Conservation (phyloP, 495 filamentous ascomycete genomes). For the Penicillium samsonianum region DNA sequence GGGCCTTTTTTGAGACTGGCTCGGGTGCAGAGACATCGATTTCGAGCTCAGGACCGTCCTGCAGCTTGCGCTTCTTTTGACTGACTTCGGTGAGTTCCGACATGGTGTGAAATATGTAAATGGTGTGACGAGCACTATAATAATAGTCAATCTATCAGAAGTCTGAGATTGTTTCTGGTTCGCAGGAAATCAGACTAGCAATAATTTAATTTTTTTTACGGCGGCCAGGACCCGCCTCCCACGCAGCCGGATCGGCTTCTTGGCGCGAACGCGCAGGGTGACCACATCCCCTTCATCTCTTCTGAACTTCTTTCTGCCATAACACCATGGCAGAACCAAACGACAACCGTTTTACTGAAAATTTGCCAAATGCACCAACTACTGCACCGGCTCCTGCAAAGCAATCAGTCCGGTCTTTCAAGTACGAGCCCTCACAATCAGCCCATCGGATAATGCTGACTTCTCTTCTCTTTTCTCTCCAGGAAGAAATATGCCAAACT, state of each 20-base stretch:
- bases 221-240: slow-evolving; percentile 34
- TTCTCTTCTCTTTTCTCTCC: slow-evolving; percentile 48
- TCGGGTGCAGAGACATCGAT: slow-evolving; percentile 86
- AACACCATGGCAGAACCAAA: slow-evolving; percentile 36
- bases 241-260: slow-evolving; percentile 27
- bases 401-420: slow-evolving; percentile 46
- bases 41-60: slow-evolving; percentile 68
- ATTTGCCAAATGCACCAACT: slow-evolving; percentile 35
- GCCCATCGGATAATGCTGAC: slow-evolving; percentile 5
- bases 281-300: slow-evolving; percentile 21
- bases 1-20: slow-evolving; percentile 88
- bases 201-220: slow-evolving; percentile 35
- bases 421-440: slow-evolving; percentile 28
- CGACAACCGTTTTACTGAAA: slow-evolving; percentile 30
- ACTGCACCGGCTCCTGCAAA: slow-evolving; percentile 33
- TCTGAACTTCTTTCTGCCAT: slow-evolving; percentile 1
- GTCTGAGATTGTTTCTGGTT: slow-evolving; percentile 3
- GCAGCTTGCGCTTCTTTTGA: slow-evolving; percentile 71
- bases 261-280: slow-evolving; percentile 23
- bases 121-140: slow-evolving; percentile 10
- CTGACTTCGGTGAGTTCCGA: slow-evolving; percentile 32
- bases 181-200: slow-evolving; percentile 8
- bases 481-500: slow-evolving; percentile 98
- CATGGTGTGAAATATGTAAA: slow-evolving; percentile 29
- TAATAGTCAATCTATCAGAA: neutral